Base-by-base conservation (phyloP, 2,329 filamentous ascomycete genomes). In the Teratosphaeria gauchensis region DNA sequence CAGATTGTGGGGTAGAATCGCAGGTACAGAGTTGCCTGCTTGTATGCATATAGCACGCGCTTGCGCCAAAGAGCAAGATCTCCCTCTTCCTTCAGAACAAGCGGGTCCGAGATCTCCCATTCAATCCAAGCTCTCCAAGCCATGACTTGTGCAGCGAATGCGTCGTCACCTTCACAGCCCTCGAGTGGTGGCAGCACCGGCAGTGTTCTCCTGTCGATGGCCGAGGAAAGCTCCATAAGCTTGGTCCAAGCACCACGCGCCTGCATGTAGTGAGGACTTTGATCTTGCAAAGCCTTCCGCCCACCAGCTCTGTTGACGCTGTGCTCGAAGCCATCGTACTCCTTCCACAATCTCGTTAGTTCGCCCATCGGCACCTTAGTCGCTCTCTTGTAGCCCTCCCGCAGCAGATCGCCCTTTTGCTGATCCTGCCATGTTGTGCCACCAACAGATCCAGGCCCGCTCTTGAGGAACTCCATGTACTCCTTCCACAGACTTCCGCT, bases 271-370 rank as follows among this genome's bases (percentile, higher is more conserved):
- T 88, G 84, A 1, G 92, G 88, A 0, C 92, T 96, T 61, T 88
- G 87, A 69, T 99, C 94, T 71, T 96, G 91, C 3, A 99, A 82
- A 65, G 95, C 92, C 74, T 97, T 97, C 28, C 92, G 89, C 4
- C 90, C 94, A 51, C 91, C 95, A 64, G 90, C 84, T 74, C 96
- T 97, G 78, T 96, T 96, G 59, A 96, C 75, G 5, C 87, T 84
- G 83, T 94, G 91, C 75, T 99, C 94, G 69, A 99, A 99, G 65
- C 89, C 86, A 72, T 97, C 92, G 70, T 99, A 99, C 69, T 99
- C 92, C 72, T 95, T 96, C 95, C 94, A 99, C 14, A 99, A 77
- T 56, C 82, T 83, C 16, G 35, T 51, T 8, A 56, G 84, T 33
- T 87, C 88, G 57, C 87, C 84, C 63, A 90, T 95, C 4, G 95